These are phyloP conservation scores for Rhodamnia argentea DNA, from an alignment of 345 rosid genomes.

Conservation along the genomic window DNA sequence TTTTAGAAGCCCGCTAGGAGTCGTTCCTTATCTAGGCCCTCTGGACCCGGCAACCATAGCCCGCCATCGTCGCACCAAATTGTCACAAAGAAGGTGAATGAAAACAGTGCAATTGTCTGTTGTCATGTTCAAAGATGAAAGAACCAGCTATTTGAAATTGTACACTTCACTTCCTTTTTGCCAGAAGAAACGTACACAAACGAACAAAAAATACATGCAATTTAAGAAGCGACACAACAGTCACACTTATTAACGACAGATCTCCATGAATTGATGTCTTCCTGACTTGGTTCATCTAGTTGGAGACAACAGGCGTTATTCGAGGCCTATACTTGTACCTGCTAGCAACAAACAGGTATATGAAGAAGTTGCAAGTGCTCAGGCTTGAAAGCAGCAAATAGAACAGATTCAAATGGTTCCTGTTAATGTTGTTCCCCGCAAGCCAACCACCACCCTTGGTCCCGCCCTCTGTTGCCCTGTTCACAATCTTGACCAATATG, in stretches of 20 bases:
- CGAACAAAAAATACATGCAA: not conserved
- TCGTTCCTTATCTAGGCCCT: too few relatives aligned
- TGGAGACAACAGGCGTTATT: not conserved
- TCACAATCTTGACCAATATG: slow-evolving; percentile 37
- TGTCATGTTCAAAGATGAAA: not conserved
- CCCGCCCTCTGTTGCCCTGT: not conserved
- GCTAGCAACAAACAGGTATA: not conserved
- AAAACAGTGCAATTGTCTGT: too few relatives aligned
- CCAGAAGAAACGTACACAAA: not conserved
- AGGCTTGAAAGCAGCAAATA: slow-evolving; percentile 13
- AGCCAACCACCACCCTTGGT: slow-evolving; percentile 22
- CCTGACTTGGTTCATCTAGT: not conserved
- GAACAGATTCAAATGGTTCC: slow-evolving; percentile 14
- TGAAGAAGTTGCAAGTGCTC: not conserved
- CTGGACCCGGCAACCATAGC: too few relatives aligned
- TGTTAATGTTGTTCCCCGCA: slow-evolving; percentile 9
- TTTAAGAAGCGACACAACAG: not conserved
- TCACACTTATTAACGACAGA: not conserved
- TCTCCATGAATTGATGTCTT: not conserved
- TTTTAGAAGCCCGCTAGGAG: too few relatives aligned
- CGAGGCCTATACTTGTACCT: slow-evolving; percentile 1
- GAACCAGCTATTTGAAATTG: not conserved
- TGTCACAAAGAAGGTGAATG: too few relatives aligned
- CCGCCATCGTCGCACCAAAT: too few relatives aligned
- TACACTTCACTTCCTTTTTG: not conserved